Base-by-base conservation (phyloP, 139 green algal genomes). In the Asterochloris erici region DNA sequence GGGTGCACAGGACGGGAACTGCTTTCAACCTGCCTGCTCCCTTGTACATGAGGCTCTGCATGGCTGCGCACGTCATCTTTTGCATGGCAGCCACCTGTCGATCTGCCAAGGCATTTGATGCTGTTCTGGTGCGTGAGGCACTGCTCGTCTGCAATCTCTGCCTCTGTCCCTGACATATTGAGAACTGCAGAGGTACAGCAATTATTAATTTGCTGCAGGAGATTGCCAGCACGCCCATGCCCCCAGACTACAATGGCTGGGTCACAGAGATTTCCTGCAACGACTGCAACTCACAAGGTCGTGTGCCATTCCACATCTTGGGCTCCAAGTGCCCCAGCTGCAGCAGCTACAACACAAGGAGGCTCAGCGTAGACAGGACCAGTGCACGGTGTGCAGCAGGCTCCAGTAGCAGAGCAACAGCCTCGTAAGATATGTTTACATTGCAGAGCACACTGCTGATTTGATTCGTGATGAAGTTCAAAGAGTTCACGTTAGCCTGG, bases 331-430 rank as follows among this genome's bases (percentile, higher is more conserved):
- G 94, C 86, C 23, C 69, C 13, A 60, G 14, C 19, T 97, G 94
- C 84, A 88, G 87, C 47, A 85, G 82, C 23, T 97, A 96, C 90
- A 97, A 97, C 86, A 97, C 94, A 0, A 84, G 91, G 14, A 85
- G 92, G 17, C 63, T 95, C 28, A 78, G 24, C 47, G 26, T 86
- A 1, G 82, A 82, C 23, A 23, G 70, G 26, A 83, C 77, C 24
- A 47, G 62, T 14, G 29, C 68, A 23, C 24, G 12, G 23, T n/a
- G 68, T 70, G 60, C 68, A 14, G 60, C 76, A 60, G 38, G 38
- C 38, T 54, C 38, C 38, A 54, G 38, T 6, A 54, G 38, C 38
- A 6, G 38, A 54, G 38, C 38, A 54, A 54, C 38, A 54, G 38
- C 38, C 38, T 54, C 4, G 6, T 54, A 54, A 54, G 38, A 54